phyloP scores from a whole-genome alignment of 352 stramenopile genomes.

The Elongisporangium senticosum region DNA sequence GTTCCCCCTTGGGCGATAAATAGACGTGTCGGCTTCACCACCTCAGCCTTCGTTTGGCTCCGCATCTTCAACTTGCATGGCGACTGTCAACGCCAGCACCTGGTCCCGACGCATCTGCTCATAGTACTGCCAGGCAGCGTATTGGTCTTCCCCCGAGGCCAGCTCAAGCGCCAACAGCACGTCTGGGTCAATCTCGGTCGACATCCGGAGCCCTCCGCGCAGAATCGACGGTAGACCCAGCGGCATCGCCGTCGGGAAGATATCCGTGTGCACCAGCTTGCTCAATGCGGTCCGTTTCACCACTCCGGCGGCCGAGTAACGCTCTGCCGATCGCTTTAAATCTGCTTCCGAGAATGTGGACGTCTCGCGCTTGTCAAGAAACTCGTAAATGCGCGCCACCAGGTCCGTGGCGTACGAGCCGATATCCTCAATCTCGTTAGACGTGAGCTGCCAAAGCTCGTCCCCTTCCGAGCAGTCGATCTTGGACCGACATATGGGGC shows the following conservation, averaged over 20 bases:
- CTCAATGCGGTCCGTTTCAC: constrained; percentile 45
- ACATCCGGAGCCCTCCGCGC: constrained; percentile 24
- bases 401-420: constrained; percentile 73
- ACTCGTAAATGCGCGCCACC: constrained; percentile 74
- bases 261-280: constrained; percentile 46
- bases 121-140: constrained; percentile 56
- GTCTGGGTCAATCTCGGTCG: constrained; percentile 50
- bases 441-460: constrained; percentile 69
- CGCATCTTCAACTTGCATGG: constrained; percentile 44
- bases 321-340: constrained; percentile 40
- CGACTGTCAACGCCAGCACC: constrained; percentile 41
- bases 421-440: constrained; percentile 64
- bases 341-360: constrained; percentile 33
- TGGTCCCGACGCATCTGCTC: constrained; percentile 51
- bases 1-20: constrained; percentile 21
- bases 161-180: constrained; percentile 60
- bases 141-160: constrained; percentile 56
- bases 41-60: constrained; percentile 41
- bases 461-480: constrained; percentile 75
- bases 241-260: constrained; percentile 46
- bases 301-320: constrained; percentile 33
- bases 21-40: constrained; percentile 10
- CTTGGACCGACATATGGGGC: constrained; percentile 64
- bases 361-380: constrained; percentile 59
- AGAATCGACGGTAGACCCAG: constrained; percentile 43